Conservation (phyloP, 257 asterid species). For the Agastache rugosa region DNA sequence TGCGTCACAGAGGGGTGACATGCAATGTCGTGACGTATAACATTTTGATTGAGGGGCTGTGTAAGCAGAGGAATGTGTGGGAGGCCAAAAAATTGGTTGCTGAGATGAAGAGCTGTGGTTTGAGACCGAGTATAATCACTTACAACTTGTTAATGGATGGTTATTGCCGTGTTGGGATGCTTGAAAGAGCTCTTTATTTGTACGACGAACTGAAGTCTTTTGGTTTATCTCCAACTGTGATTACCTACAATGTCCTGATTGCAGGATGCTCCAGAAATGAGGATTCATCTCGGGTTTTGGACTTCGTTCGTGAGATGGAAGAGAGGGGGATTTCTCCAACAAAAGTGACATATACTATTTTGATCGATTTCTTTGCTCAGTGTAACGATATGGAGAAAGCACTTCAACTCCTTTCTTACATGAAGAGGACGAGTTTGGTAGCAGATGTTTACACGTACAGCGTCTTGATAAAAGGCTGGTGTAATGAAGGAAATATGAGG, state of each 20-base stretch:
- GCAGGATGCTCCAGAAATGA: conserved; percentile 62
- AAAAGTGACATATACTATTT: conserved; percentile 73
- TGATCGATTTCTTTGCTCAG: conserved; percentile 70
- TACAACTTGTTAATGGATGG: conserved; percentile 69
- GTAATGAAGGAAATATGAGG: conserved; percentile 71
- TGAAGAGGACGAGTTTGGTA: conserved; percentile 54
- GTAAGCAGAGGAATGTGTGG: conserved; percentile 45
- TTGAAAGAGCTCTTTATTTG: conserved; percentile 54
- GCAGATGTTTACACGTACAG: conserved; percentile 74
- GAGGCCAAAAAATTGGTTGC: conserved; percentile 57
- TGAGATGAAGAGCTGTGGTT: conserved; percentile 60
- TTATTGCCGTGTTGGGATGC: conserved; percentile 55
- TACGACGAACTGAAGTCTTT: conserved; percentile 55
- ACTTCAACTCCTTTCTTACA: conserved; percentile 51
- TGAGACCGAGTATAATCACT: conserved; percentile 64
- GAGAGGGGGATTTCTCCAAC: conserved; percentile 71
- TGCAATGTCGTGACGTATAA: conserved; percentile 73
- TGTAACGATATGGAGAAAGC: conserved; percentile 70
- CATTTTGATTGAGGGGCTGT: conserved; percentile 70
- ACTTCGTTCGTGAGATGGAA: conserved; percentile 74
- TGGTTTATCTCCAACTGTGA: conserved; percentile 63
- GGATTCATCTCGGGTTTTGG: conserved; percentile 43
- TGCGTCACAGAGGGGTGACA: conserved; percentile 59
- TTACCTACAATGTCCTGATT: conserved; percentile 67
- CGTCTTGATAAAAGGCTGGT: conserved; percentile 74